These are phyloP conservation scores for Colletotrichum sp. DNA, from an alignment of 2,329 filamentous ascomycete genomes.

Conservation along the genomic window DNA sequence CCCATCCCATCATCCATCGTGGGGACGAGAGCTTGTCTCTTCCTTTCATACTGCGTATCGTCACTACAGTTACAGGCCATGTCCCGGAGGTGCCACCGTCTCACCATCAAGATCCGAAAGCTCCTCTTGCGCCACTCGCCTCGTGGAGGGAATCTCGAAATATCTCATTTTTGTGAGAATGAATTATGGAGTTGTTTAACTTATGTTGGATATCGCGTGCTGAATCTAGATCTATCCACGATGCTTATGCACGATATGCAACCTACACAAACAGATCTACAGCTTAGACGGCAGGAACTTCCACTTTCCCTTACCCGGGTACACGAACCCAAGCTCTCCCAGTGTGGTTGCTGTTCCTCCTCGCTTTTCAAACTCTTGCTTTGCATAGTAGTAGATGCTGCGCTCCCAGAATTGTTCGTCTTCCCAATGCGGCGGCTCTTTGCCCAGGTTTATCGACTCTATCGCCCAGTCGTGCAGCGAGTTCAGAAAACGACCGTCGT, in stretches of 20 bases:
- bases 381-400: constrained; percentile 70
- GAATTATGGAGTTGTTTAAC: neutral
- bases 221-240: neutral
- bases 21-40: neutral
- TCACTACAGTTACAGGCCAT: neutral
- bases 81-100: neutral
- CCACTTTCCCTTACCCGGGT: constrained; percentile 18
- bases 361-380: constrained; percentile 70
- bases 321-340: constrained; percentile 35
- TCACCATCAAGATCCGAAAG: neutral
- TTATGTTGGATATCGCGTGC: neutral
- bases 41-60: neutral
- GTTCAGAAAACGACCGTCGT: constrained; percentile 75
- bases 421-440: constrained; percentile 74
- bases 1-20: neutral
- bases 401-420: constrained; percentile 76
- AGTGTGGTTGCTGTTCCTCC: constrained; percentile 71
- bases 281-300: neutral
- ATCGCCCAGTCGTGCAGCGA: constrained; percentile 67
- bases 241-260: neutral
- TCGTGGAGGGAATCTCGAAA: neutral
- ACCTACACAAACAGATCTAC: neutral
- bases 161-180: neutral
- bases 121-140: neutral
- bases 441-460: constrained; percentile 59